Conservation (phyloP, 306 rosid genomes). For the Lithocarpus polystachyus region DNA sequence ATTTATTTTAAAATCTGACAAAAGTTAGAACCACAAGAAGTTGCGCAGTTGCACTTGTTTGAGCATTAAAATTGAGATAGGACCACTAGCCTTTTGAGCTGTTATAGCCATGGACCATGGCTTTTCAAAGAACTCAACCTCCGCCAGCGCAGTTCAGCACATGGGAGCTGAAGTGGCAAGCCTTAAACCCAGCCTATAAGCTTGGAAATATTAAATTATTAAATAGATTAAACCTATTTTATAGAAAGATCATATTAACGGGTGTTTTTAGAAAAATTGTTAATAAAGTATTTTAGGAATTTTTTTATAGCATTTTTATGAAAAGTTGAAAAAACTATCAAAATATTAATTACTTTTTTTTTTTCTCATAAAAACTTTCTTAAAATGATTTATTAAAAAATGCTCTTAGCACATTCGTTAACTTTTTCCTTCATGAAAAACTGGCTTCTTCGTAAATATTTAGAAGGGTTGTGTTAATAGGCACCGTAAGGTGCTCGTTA, state of each 20-base stretch:
- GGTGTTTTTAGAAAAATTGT: fast-evolving
- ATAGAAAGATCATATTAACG: not conserved
- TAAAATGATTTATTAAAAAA: too few relatives aligned
- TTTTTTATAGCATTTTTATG: too few relatives aligned
- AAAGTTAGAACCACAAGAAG: not conserved
- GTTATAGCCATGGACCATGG: not conserved
- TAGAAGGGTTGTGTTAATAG: too few relatives aligned
- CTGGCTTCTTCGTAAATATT: too few relatives aligned
- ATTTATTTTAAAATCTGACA: not conserved
- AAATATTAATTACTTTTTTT: too few relatives aligned
- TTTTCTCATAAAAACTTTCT: fast-evolving
- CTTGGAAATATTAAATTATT: not conserved
- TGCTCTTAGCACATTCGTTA: fast-evolving
- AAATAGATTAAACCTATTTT: not conserved
- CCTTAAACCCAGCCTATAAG: not conserved
- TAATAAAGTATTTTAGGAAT: too few relatives aligned
- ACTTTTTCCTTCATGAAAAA: too few relatives aligned
- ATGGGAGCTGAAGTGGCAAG: not conserved
- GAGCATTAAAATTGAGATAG: not conserved
- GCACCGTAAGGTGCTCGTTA: fast-evolving
- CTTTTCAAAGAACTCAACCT: not conserved
- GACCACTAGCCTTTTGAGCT: slow-evolving; percentile 8
- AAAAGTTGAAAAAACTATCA: too few relatives aligned
- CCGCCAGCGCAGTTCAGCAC: not conserved
- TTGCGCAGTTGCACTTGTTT: not conserved